A percentile compares a stretch with the other conserved stretches of the same genome.
Evolutionary conservation across 495 filamentous ascomycete genomes (phyloP).

Genomic region (Daldinia concentrica): DNA sequence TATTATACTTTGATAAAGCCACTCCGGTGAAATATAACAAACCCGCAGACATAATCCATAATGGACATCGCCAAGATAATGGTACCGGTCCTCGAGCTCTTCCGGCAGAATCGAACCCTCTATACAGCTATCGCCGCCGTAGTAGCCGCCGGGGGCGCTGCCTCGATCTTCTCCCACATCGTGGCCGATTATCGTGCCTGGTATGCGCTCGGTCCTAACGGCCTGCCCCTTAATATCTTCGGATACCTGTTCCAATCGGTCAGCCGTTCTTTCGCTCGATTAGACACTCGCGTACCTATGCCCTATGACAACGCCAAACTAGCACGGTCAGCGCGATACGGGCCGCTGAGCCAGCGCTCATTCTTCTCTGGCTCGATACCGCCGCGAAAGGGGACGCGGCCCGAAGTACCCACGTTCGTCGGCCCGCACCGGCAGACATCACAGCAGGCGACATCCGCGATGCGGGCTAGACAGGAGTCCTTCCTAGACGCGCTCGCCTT

Average conservation of each 20-base stretch:
- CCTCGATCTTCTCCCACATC: conserved; percentile 14
- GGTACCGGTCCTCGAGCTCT: not conserved
- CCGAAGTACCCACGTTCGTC: conserved; percentile 31
- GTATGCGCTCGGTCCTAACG: conserved; percentile 49
- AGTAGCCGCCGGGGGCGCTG: not conserved
- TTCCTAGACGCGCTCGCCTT: conserved; percentile 27
- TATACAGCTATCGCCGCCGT: conserved; percentile 7
- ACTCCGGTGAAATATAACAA: no score
- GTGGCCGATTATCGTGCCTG: conserved; percentile 42
- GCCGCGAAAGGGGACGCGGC: conserved; percentile 29
- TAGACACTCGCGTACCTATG: conserved; percentile 36
- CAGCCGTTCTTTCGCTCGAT: conserved; percentile 30
- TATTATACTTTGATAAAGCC: not conserved
- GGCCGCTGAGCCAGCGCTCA: conserved; percentile 21
- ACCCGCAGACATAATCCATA: not conserved
- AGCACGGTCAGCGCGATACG: conserved; percentile 1
- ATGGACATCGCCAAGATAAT: conserved; percentile 19
- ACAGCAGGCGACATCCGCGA: not conserved
- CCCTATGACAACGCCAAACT: conserved; percentile 31
- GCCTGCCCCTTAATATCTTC: conserved; percentile 48
- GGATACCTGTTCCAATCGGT: conserved; percentile 46
- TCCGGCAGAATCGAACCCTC: conserved; percentile 21
- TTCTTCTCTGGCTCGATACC: conserved; percentile 23
- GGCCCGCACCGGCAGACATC: conserved; percentile 46
- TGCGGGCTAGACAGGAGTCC: conserved; percentile 8